A percentile compares a stretch with the other conserved stretches of the same genome.
phyloP scores from a whole-genome alignment of 2,329 filamentous ascomycete genomes.

The Penicillium sp. region DNA sequence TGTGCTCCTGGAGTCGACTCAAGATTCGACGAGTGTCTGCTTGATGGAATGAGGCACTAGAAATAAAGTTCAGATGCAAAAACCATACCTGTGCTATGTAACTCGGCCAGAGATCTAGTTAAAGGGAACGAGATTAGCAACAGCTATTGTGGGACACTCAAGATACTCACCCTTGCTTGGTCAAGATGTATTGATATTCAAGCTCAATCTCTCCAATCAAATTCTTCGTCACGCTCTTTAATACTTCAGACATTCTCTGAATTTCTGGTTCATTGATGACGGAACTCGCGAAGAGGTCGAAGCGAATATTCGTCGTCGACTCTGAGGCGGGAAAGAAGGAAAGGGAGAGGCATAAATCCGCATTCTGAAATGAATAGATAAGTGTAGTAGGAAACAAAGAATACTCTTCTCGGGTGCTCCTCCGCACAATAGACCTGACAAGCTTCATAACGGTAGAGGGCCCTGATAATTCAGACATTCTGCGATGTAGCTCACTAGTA shows the following conservation, averaged over 20 bases:
- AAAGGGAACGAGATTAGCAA: background rate
- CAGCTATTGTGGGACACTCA: background rate
- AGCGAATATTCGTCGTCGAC: slow-evolving; percentile 27
- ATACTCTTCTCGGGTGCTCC: background rate
- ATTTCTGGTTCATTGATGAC: background rate
- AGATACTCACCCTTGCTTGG: slow-evolving; percentile 4
- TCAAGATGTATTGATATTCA: slow-evolving; percentile 9
- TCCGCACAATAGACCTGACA: background rate
- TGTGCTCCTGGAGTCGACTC: slow-evolving; percentile 19
- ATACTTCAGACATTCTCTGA: background rate
- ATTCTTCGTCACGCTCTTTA: slow-evolving; percentile 1
- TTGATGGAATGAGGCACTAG: background rate
- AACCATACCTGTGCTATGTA: background rate
- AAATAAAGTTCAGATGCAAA: background rate
- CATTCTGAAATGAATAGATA: slow-evolving; percentile 18
- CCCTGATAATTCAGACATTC: background rate
- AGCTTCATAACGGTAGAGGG: slow-evolving; percentile 4
- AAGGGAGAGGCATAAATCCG: slow-evolving; percentile 21
- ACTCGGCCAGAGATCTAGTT: background rate
- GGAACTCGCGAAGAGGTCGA: slow-evolving; percentile 24
- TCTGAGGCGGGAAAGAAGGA: slow-evolving; percentile 27
- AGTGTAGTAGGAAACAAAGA: slow-evolving; percentile 25
- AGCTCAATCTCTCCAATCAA: slow-evolving; percentile 10
- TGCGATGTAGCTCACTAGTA: slow-evolving; percentile 3
- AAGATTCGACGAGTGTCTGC: slow-evolving; percentile 11